A percentile compares a stretch with the other conserved stretches of the same genome.
phyloP scores from a whole-genome alignment of 495 filamentous ascomycete genomes.

The Sphaerosporella brunnea region DNA sequence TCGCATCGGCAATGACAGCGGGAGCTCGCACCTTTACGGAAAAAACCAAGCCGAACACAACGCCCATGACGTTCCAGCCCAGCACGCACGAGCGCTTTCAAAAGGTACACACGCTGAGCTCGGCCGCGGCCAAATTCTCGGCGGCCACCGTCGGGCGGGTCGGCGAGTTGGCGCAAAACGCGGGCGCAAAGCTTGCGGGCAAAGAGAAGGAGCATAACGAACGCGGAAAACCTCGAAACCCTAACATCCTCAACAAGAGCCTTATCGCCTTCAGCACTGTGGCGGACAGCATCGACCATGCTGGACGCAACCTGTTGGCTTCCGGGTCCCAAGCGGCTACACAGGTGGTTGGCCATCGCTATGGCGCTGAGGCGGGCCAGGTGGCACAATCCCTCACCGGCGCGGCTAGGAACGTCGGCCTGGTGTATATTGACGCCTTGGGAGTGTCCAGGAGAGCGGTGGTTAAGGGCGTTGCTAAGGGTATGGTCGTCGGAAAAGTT shows the following conservation, averaged over 20 bases:
- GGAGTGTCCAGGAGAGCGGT: conserved; percentile 78
- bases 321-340: conserved; percentile 59
- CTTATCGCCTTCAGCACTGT: conserved; percentile 94
- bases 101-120: conserved; percentile 65
- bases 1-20: conserved; percentile 55
- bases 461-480: conserved; percentile 80
- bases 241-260: conserved; percentile 80
- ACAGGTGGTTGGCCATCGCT: conserved; percentile 64
- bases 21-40: conserved; percentile 67
- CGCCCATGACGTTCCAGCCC: conserved; percentile 75
- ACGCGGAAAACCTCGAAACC: conserved; percentile 46
- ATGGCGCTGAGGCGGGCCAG: conserved; percentile 64
- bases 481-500: conserved; percentile 91
- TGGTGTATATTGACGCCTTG: conserved; percentile 94
- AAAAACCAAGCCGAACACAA: conserved; percentile 52
- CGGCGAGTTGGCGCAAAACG: conserved; percentile 62
- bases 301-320: conserved; percentile 53
- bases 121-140: conserved; percentile 56
- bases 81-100: conserved; percentile 68
- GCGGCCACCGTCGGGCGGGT: conserved; percentile 76
- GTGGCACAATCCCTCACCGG: conserved; percentile 57
- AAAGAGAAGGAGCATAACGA: conserved; percentile 32
- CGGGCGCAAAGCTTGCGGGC: conserved; percentile 57
- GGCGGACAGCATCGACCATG: conserved; percentile 79
- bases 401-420: conserved; percentile 81